Percentiles rank a stretch among this genome's conserved stretches.
phyloP scores from a whole-genome alignment of 2,329 filamentous ascomycete genomes.

The Diaporthe sp. region DNA sequence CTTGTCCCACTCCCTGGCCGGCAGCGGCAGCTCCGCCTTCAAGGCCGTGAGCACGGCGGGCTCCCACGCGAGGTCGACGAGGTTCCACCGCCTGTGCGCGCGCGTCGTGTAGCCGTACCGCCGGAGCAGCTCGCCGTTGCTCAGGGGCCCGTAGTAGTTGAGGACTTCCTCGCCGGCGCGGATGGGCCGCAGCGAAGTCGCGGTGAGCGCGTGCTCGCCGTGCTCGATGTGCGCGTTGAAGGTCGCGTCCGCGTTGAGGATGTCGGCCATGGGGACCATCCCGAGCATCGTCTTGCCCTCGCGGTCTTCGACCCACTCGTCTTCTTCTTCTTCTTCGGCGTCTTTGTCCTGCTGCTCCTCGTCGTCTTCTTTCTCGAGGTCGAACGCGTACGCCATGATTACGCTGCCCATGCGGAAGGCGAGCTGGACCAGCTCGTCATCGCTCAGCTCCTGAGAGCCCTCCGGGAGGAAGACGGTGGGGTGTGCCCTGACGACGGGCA shows the following conservation, averaged over 20 bases:
- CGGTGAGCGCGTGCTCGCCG: conserved; percentile 70
- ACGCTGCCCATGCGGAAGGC: conserved; percentile 87
- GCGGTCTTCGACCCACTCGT: conserved; percentile 75
- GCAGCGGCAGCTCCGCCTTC: conserved; percentile 52
- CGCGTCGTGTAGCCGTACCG: conserved; percentile 90
- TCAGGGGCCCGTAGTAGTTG: conserved; percentile 90
- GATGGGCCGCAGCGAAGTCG: conserved; percentile 79
- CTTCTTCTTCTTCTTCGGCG: conserved; percentile 71
- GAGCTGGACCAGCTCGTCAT: conserved; percentile 61
- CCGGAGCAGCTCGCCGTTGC: conserved; percentile 84
- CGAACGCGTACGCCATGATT: conserved; percentile 95
- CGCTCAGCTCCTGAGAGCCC: conserved; percentile 50
- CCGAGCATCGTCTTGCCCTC: conserved; percentile 74
- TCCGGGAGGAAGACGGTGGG: conserved; percentile 59
- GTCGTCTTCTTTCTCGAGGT: conserved; percentile 69
- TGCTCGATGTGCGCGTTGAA: conserved; percentile 78
- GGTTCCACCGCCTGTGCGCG: conserved; percentile 83
- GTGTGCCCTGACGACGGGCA: conserved; percentile 63
- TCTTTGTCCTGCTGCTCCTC: conserved; percentile 59
- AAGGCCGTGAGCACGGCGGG: conserved; percentile 63
- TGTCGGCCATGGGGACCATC: conserved; percentile 92
- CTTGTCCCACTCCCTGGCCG: conserved; percentile 40
- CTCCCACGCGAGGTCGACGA: conserved; percentile 80
- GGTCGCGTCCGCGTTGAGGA: conserved; percentile 89
- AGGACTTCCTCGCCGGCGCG: conserved; percentile 80